phyloP scores from a whole-genome alignment of 1,139 yeast genomes.

The Candida smagusa region DNA sequence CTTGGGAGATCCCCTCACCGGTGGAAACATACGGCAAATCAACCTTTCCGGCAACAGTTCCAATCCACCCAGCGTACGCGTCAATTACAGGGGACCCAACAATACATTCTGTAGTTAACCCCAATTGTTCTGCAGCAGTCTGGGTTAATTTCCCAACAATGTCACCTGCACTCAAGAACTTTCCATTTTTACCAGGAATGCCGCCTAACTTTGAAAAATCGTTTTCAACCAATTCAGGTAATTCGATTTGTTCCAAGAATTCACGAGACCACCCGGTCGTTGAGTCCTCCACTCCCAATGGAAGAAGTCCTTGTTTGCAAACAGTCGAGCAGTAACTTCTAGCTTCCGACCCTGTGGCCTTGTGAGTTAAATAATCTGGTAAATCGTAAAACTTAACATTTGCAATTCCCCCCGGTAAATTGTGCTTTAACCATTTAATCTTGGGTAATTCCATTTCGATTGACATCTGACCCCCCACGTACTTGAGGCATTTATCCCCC shows the following conservation, averaged over 20 bases:
- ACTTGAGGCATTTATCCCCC: slow-evolving; percentile 72
- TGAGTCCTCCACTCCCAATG: slow-evolving; percentile 84
- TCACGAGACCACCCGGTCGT: slow-evolving; percentile 86
- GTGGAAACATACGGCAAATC: slow-evolving; percentile 43
- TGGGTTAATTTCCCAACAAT: slow-evolving; percentile 68
- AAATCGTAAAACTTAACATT: slow-evolving; percentile 85
- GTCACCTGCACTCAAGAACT: slow-evolving; percentile 83
- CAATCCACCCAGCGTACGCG: slow-evolving; percentile 98
- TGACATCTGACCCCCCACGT: slow-evolving; percentile 97
- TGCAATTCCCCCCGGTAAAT: slow-evolving; percentile 66
- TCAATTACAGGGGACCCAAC: slow-evolving; percentile 97
- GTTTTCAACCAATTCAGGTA: slow-evolving; percentile 74
- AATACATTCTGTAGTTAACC: slow-evolving; percentile 71
- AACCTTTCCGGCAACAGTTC: slow-evolving; percentile 90
- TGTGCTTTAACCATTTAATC: slow-evolving; percentile 91
- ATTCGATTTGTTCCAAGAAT: slow-evolving; percentile 63
- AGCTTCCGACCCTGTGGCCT: slow-evolving; percentile 83
- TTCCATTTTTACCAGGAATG: slow-evolving; percentile 66
- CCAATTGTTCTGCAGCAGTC: slow-evolving; percentile 77
- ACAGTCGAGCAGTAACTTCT: slow-evolving; percentile 88
- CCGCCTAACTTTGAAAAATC: slow-evolving; percentile 84
- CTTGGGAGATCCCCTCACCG: slow-evolving; percentile 47
- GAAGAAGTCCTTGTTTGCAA: slow-evolving; percentile 94
- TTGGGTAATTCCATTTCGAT: slow-evolving; percentile 98
- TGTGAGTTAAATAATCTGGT: slow-evolving; percentile 86